Base-by-base conservation (phyloP, 1,284 basidiomycete species). In the Fistulinella cinereoalba region DNA sequence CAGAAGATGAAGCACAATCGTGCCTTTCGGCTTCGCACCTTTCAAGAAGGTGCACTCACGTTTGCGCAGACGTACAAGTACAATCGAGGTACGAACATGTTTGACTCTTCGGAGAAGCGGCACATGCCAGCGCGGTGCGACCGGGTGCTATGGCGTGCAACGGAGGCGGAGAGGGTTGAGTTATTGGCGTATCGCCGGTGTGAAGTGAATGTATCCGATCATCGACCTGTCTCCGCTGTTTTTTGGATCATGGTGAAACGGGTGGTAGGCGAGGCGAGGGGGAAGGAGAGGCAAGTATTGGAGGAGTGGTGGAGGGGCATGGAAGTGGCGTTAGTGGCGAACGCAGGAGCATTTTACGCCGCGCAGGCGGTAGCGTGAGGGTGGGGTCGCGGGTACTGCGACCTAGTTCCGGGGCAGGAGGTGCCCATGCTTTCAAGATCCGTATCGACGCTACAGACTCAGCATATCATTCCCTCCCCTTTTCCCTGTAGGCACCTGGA, bases 21-120 rank as follows among this genome's bases (percentile, higher is more conserved):
- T 13, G 80, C 77, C 0, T 97, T 94, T 72, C 82, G 95, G 1
- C 72, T 99, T 11, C 85, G 91, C 15, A 73, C 75, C 1, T 98
- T 98, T 68, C 68, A 66, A 12, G 96, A 99, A 60, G 87, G 93
- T 0, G 83, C 81, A 0, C 80, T 97, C 52, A 79, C 73, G 0
- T 97, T 95, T 60, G 63, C 79, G 16, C 95, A 95, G 13, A 99
- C 96, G 16, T 99, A 98, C 81, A 98, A 98, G 70, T 98, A 97
- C 69, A 91, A 97, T 64, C 81, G 79, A 1, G 72, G 79, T 4
- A 84, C 89, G 6, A 66, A 80, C 60, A 79, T 83, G 50, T 99
- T 91, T 62, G 96, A 99, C 64, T 75, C 85, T 2, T 91, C 87
- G 2, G 91, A 92, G 62, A 98, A 98, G 67, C 78, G 80, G 19